Conservation (phyloP, 2,329 filamentous ascomycete species). For the Septoria petroselini region DNA sequence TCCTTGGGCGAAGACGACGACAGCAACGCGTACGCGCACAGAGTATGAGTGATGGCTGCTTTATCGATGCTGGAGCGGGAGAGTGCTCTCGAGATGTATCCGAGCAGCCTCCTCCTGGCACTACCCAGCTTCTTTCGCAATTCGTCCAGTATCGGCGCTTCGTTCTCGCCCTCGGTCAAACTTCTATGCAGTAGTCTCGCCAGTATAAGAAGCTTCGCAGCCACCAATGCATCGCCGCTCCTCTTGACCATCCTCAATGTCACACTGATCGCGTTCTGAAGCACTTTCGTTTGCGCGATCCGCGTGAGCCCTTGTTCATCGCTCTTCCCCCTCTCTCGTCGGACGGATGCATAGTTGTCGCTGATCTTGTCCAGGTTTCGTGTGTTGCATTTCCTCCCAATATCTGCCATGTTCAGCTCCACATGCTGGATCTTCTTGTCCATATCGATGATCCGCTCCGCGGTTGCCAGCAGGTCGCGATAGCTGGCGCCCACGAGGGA, state of each 20-base stretch:
- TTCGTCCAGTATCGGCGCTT: constrained; percentile 57
- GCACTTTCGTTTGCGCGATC: constrained; percentile 41
- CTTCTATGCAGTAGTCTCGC: constrained; percentile 72
- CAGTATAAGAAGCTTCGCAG: constrained; percentile 67
- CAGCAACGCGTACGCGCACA: constrained; percentile 78
- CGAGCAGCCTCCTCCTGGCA: constrained; percentile 63
- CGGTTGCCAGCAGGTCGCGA: constrained; percentile 84
- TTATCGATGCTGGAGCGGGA: constrained; percentile 39
- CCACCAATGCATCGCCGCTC: constrained; percentile 51
- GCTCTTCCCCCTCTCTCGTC: constrained; percentile 14
- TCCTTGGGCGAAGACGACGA: constrained; percentile 78
- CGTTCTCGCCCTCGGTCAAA: constrained; percentile 53
- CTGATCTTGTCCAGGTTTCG: constrained; percentile 64
- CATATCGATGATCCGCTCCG: constrained; percentile 92
- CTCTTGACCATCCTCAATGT: constrained; percentile 54
- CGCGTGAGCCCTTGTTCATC: constrained; percentile 12
- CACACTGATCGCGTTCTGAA: constrained; percentile 55
- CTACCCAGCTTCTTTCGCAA: constrained; percentile 62
- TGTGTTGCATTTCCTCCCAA: constrained; percentile 76
- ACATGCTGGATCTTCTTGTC: constrained; percentile 71
- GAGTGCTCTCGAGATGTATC: constrained; percentile 58
- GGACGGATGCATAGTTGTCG: constrained; percentile 40
- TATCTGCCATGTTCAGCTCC: constrained; percentile 66
- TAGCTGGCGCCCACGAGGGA: constrained; percentile 69
- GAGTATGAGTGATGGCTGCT: constrained; percentile 61